A percentile compares a stretch with the other conserved stretches of the same genome.
phyloP scores from a whole-genome alignment of 2,329 filamentous ascomycete genomes.

The Apiospora hydei region DNA sequence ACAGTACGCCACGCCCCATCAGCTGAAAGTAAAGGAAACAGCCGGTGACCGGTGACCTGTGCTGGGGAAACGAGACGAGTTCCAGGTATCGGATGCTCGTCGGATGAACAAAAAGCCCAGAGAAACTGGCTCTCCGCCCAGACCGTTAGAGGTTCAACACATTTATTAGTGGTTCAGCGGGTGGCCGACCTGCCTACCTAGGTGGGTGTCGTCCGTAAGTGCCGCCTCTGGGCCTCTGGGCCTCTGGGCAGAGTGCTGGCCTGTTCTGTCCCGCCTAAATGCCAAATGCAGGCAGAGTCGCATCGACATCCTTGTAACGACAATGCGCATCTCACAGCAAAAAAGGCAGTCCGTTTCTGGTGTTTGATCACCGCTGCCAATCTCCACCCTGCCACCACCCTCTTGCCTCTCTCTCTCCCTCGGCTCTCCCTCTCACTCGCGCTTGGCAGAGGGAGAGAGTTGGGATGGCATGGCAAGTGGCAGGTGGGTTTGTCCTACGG shows the following conservation, averaged over 20 bases:
- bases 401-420: neutral
- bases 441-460: neutral
- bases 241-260: neutral
- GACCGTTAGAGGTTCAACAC: neutral
- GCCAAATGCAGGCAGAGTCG: neutral
- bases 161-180: neutral
- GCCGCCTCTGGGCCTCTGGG: conserved; percentile 1
- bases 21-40: conserved; percentile 1
- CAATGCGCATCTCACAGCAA: conserved; percentile 7
- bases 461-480: conserved; percentile 1
- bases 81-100: conserved; percentile 5
- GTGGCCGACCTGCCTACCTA: neutral
- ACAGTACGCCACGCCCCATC: neutral
- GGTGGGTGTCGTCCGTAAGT: neutral
- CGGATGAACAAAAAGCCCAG: conserved; percentile 9
- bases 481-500: neutral
- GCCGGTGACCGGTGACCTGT: neutral
- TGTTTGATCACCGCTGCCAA: conserved; percentile 18
- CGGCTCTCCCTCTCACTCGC: neutral
- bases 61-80: conserved; percentile 1
- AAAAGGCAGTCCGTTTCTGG: conserved; percentile 8
- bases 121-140: conserved; percentile 12
- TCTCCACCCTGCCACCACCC: conserved; percentile 1
- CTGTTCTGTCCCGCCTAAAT: neutral
- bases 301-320: neutral